Conservation (phyloP, 495 filamentous ascomycete species). For the Lasiosphaeria miniovina region DNA sequence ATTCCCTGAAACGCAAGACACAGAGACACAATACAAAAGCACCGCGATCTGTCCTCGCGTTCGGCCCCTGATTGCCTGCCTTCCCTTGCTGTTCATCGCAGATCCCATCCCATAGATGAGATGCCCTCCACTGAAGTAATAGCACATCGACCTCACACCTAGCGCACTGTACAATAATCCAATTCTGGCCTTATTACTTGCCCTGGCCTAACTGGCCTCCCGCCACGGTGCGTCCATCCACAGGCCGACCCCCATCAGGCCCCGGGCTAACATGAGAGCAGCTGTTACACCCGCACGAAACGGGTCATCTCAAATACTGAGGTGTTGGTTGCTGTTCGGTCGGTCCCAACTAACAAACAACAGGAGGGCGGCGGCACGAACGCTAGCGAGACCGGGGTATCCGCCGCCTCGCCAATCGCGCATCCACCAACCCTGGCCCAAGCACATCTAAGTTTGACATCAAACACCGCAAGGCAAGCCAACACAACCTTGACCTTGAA, state of each 20-base stretch:
- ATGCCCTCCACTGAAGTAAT: too few species aligned
- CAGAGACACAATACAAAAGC: too few species aligned
- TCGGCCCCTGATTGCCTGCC: too few species aligned
- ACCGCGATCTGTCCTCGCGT: too few species aligned
- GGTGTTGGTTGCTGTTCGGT: too few species aligned
- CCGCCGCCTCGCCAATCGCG: constrained; percentile 6
- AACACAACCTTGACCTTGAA: background rate
- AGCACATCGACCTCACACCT: too few species aligned
- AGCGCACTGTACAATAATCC: too few species aligned
- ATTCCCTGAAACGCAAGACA: too few species aligned
- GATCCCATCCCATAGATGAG: too few species aligned
- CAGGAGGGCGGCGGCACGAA: background rate
- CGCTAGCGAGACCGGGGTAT: background rate
- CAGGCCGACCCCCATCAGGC: background rate
- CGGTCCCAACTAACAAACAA: background rate
- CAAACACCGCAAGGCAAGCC: constrained; percentile 7
- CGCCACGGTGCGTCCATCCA: background rate
- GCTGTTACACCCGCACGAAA: background rate
- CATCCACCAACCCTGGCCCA: constrained; percentile 11
- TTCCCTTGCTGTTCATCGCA: too few species aligned
- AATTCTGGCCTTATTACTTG: background rate
- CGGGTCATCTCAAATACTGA: background rate
- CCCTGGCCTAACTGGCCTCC: background rate
- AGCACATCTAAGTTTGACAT: constrained; percentile 14
- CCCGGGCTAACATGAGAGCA: background rate